phyloP scores from a whole-genome alignment of 495 filamentous ascomycete genomes.

The Talaromyces nanjingensis region DNA sequence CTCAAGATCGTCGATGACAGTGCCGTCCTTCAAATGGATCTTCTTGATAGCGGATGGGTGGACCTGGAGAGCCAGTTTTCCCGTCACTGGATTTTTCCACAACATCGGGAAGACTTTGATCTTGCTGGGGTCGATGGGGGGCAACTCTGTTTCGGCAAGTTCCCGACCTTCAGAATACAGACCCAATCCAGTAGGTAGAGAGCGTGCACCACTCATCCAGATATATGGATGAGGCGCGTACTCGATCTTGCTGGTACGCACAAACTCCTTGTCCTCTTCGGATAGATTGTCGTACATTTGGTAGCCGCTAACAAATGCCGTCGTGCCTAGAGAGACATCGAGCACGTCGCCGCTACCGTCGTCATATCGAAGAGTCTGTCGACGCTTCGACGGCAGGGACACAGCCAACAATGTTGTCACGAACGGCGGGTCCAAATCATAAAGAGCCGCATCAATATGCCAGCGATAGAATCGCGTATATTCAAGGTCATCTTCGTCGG shows the following conservation, averaged over 20 bases:
- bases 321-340: slow-evolving; percentile 65
- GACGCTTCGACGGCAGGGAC: slow-evolving; percentile 54
- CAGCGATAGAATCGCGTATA: slow-evolving; percentile 70
- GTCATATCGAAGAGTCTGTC: slow-evolving; percentile 61
- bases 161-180: slow-evolving; percentile 56
- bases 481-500: slow-evolving; percentile 54
- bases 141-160: slow-evolving; percentile 47
- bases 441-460: slow-evolving; percentile 74
- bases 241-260: slow-evolving; percentile 54
- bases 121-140: slow-evolving; percentile 53
- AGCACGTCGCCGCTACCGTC: slow-evolving; percentile 62
- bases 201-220: slow-evolving; percentile 63
- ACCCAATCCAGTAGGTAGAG: slow-evolving; percentile 59
- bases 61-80: slow-evolving; percentile 59
- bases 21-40: slow-evolving; percentile 56
- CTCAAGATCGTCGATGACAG: slow-evolving; percentile 55
- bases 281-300: slow-evolving; percentile 57
- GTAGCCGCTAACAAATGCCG: slow-evolving; percentile 63
- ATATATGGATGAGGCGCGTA: slow-evolving; percentile 66
- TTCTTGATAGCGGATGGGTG: slow-evolving; percentile 61
- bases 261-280: slow-evolving; percentile 58
- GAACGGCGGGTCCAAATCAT: slow-evolving; percentile 61
- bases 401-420: slow-evolving; percentile 66
- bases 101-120: slow-evolving; percentile 64
- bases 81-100: slow-evolving; percentile 66